Evolutionary conservation across 2,329 filamentous ascomycete genomes (phyloP).

Genomic region (Knoxdaviesia proteae): DNA sequence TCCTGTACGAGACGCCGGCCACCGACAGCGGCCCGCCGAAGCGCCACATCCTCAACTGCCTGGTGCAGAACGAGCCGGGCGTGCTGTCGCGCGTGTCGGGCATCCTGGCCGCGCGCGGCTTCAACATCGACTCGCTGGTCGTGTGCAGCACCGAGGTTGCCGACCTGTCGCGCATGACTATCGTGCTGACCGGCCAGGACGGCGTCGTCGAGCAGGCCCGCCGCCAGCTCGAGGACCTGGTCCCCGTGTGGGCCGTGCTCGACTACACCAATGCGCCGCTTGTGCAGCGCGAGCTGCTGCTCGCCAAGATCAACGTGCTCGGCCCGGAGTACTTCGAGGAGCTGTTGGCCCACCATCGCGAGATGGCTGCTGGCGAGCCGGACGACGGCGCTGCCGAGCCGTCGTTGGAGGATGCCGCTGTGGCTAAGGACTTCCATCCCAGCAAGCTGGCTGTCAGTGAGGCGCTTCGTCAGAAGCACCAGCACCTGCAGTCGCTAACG

Average conservation of each 20-base stretch:
- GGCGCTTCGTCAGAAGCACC: slow-evolving; percentile 87
- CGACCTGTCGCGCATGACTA: slow-evolving; percentile 95
- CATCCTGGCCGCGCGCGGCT: slow-evolving; percentile 84
- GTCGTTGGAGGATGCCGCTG: slow-evolving; percentile 19
- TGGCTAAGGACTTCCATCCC: slow-evolving; percentile 62
- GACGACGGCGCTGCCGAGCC: slow-evolving; percentile 14
- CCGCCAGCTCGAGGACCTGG: slow-evolving; percentile 84
- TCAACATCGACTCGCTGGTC: slow-evolving; percentile 97
- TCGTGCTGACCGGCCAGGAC: slow-evolving; percentile 88
- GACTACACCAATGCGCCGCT: slow-evolving; percentile 87
- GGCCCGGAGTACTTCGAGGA: slow-evolving; percentile 98
- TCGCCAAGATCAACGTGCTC: slow-evolving; percentile 91
- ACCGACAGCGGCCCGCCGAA: slow-evolving; percentile 70
- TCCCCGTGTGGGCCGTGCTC: slow-evolving; percentile 93
- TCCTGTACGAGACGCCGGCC: slow-evolving; percentile 92
- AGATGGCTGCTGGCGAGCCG: slow-evolving; percentile 40
- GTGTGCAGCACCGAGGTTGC: slow-evolving; percentile 96
- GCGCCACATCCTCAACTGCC: slow-evolving; percentile 90
- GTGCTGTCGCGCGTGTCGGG: slow-evolving; percentile 91
- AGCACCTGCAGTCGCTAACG: slow-evolving; percentile 90
- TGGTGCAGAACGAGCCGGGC: slow-evolving; percentile 97
- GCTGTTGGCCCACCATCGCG: slow-evolving; percentile 81
- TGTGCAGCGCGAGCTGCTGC: slow-evolving; percentile 83
- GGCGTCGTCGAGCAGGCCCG: slow-evolving; percentile 94
- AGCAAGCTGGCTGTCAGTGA: slow-evolving; percentile 69